These are phyloP conservation scores for Microbotryum intermedium DNA, from an alignment of 1,284 basidiomycete species.

Conservation along the genomic window DNA sequence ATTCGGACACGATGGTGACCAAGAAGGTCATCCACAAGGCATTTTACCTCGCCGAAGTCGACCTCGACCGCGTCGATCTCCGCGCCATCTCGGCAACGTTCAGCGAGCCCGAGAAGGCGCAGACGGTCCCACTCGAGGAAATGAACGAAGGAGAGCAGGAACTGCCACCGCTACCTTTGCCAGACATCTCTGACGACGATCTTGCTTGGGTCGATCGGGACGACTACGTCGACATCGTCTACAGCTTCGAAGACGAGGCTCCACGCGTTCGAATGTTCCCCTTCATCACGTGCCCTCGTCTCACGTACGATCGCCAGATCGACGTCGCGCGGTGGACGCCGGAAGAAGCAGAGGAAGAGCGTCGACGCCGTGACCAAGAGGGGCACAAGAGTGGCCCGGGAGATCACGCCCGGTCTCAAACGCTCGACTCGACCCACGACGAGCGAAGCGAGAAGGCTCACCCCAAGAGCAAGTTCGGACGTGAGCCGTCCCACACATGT, in stretches of 20 bases:
- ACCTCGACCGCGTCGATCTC: conserved; percentile 67
- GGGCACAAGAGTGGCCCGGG: conserved; percentile 11
- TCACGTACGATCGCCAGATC: conserved; percentile 56
- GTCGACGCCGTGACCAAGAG: not conserved
- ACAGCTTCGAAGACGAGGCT: conserved; percentile 48
- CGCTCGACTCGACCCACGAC: too few species aligned
- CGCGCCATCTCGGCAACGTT: conserved; percentile 73
- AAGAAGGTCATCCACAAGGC: conserved; percentile 68
- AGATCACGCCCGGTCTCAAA: not conserved
- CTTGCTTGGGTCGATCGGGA: conserved; percentile 64
- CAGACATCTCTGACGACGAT: conserved; percentile 23
- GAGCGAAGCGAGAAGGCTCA: conserved; percentile 38
- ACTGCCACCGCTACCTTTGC: conserved; percentile 17
- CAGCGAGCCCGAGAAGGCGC: conserved; percentile 54
- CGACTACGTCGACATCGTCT: conserved; percentile 77
- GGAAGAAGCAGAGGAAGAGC: not conserved
- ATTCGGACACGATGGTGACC: conserved; percentile 39
- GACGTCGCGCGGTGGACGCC: conserved; percentile 36
- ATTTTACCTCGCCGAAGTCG: conserved; percentile 85
- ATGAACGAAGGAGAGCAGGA: conserved; percentile 16
- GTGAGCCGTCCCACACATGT: conserved; percentile 78
- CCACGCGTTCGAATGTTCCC: conserved; percentile 64
- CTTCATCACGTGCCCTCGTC: conserved; percentile 66
- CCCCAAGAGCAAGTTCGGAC: conserved; percentile 64
- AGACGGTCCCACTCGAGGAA: conserved; percentile 35